Conservation (phyloP, 2,329 filamentous ascomycete species). For the Cercospora sojina region DNA sequence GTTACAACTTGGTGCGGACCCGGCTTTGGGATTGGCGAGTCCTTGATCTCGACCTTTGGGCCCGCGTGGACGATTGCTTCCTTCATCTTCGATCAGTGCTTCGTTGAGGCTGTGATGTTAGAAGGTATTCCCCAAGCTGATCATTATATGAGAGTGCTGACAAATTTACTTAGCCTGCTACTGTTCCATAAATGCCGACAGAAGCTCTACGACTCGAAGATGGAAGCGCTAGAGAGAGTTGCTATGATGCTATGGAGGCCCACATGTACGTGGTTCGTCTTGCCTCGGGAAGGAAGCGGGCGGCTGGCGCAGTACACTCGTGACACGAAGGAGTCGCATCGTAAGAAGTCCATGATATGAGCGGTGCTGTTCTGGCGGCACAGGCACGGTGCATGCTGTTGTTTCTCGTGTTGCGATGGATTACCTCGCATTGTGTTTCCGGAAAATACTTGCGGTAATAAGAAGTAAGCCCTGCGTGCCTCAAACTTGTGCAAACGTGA, state of each 20-base stretch:
- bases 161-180: constrained; percentile 20
- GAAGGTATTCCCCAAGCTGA: background rate
- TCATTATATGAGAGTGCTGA: constrained; percentile 2
- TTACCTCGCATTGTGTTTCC: no score
- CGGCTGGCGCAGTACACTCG: no score
- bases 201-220: constrained; percentile 13
- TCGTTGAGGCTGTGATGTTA: background rate
- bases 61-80: constrained; percentile 40
- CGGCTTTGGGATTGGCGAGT: constrained; percentile 46
- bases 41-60: constrained; percentile 39
- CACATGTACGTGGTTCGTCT: background rate
- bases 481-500: no score
- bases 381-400: no score
- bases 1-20: constrained; percentile 35
- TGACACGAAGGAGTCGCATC: no score
- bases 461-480: no score
- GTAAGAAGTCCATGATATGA: no score
- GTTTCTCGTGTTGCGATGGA: no score
- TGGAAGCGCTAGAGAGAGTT: background rate
- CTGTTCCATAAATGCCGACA: constrained; percentile 9
- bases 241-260: constrained; percentile 7
- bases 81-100: constrained; percentile 33
- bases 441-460: no score
- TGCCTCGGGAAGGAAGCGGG: background rate
- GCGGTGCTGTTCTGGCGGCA: no score